Base-by-base conservation (phyloP, 805 yeast genomes). In the Brettanomyces nanus region DNA sequence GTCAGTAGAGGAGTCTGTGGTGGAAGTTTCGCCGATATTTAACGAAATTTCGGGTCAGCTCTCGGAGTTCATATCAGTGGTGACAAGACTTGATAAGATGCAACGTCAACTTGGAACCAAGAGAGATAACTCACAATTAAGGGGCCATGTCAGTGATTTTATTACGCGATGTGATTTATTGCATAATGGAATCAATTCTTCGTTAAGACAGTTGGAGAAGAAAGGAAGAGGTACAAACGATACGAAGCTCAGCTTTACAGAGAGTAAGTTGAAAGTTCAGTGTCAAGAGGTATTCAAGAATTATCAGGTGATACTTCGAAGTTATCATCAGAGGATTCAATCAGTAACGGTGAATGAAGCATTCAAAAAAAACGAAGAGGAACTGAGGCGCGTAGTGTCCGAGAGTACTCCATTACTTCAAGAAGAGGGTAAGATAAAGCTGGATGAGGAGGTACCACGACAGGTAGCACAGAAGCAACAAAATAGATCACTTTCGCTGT, bases 261-360 rank as follows among this genome's bases (percentile, higher is more conserved):
- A 68, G 45, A 73, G 73, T 17, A 69, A 81, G 40, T 55, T 84
- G 15, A 61, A 65, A 13, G 64, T 63, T 18, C 90, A 84, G 54
- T 77, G 74, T 47, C 63, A 63, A 22, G 69, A 66, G 15, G 64
- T 82, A 17, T 68, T 71, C 43, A 59, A 59, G 31, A 69, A 58
- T 52, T 76, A 62, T 55, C 66, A 54, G 22, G 45, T 52, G 18
- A 47, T 72, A 10, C 62, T 68, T 44, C 57, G 73, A 22, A 54
- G 62, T 6, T 80, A 77, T 45, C 61, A 63, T 17, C 82, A 71
- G 34, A 69, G 68, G 46, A 66, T 71, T 32, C 61, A 58, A 36
- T 63, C 68, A 2, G 61, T 62, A 2, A 49, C 54, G 7, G 47
- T 67, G 6, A 56, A 48, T 35, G 68, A 65, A 25, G 35, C 45